Conservation (phyloP, 495 filamentous ascomycete species). For the Aspergillus cristatus region DNA sequence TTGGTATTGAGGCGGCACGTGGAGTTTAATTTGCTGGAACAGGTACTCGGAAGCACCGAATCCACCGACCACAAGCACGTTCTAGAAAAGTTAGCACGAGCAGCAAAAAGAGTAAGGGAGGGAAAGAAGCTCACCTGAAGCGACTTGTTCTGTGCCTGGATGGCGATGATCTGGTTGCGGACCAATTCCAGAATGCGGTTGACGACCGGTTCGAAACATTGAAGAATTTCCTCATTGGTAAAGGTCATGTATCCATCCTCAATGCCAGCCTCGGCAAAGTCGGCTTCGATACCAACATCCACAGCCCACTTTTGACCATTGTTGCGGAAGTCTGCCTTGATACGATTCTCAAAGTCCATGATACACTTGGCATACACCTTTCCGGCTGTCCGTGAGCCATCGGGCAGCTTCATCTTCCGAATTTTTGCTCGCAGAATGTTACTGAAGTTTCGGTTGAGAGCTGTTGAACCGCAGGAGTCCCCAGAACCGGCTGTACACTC, state of each 20-base stretch:
- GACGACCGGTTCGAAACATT: conserved; percentile 74
- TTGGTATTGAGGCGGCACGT: conserved; percentile 71
- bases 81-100: conserved; percentile 28
- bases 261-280: conserved; percentile 71
- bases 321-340: conserved; percentile 77
- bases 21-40: conserved; percentile 74
- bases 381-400: conserved; percentile 65
- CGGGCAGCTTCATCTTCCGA: conserved; percentile 74
- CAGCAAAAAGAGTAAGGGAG: background rate
- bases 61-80: conserved; percentile 69
- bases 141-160: conserved; percentile 63
- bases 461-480: conserved; percentile 70
- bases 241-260: conserved; percentile 80
- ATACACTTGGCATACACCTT: conserved; percentile 78
- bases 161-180: conserved; percentile 73
- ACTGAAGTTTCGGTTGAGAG: conserved; percentile 73
- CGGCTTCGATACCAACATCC: conserved; percentile 71
- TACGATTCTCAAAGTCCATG: conserved; percentile 77
- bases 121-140: conserved; percentile 51
- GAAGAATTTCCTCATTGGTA: conserved; percentile 72
- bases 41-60: conserved; percentile 78
- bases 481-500: conserved; percentile 73
- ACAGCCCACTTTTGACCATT: conserved; percentile 78
- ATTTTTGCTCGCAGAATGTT: conserved; percentile 76
- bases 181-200: conserved; percentile 71